A percentile compares a stretch with the other conserved stretches of the same genome.
Evolutionary conservation across 495 filamentous ascomycete species (phyloP).

Genomic region (Xylaria palmicola): DNA sequence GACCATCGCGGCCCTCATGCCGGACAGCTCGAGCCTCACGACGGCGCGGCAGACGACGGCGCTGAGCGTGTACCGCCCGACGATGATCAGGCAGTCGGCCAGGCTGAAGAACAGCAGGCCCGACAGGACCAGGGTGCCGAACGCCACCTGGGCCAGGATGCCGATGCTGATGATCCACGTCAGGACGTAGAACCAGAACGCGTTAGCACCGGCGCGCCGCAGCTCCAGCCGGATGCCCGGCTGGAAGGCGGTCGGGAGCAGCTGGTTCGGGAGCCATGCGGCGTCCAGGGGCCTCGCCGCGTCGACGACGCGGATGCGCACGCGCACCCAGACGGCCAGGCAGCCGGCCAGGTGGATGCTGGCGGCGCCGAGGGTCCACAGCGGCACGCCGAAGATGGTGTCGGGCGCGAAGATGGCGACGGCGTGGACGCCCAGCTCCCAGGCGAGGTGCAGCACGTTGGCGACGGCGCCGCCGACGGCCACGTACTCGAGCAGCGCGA

Average conservation of each 20-base stretch:
- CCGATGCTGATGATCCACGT: conserved; percentile 11
- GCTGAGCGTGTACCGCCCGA: conserved; percentile 14
- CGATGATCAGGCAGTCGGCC: conserved; percentile 12
- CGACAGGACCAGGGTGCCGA: conserved; percentile 24
- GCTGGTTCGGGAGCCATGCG: not conserved
- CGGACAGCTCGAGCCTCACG: conserved; percentile 22
- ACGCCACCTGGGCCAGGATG: conserved; percentile 15
- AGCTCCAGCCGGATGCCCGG: not conserved
- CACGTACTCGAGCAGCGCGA: conserved; percentile 3
- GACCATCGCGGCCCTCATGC: conserved; percentile 10
- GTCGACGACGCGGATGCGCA: not conserved
- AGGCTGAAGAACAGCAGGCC: conserved; percentile 23
- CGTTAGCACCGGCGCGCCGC: not conserved
- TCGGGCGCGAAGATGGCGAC: conserved; percentile 10
- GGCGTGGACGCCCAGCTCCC: conserved; percentile 3
- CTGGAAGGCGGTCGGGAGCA: conserved; percentile 3
- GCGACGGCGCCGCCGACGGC: conserved; percentile 8
- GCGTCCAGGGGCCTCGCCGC: not conserved
- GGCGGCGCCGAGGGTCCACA: conserved; percentile 7
- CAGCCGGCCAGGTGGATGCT: conserved; percentile 1
- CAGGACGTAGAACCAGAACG: conserved; percentile 11
- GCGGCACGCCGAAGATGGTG: conserved; percentile 10
- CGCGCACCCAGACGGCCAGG: not conserved
- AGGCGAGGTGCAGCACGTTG: conserved; percentile 9
- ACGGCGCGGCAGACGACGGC: conserved; percentile 18